Evolutionary conservation across 345 rosid species (phyloP), one percentile per base, ranked within the genome.

Genomic region (Odontarrhena argentea): DNA sequence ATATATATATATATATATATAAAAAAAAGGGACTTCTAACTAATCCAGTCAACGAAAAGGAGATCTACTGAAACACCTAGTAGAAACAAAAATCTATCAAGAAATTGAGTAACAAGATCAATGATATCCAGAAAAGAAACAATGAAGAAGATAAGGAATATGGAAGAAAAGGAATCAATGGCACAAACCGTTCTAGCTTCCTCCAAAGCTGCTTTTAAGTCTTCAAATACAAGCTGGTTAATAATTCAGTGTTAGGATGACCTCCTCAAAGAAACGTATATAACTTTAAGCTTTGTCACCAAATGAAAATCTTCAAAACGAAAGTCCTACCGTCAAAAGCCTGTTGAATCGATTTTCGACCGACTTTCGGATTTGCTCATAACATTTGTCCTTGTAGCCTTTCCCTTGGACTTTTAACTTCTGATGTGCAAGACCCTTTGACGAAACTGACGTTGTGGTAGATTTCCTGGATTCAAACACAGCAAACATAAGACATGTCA

Each of bases 361-460:
- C 2, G 99, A 73, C 82, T 86, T 91, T 69, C 93, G 77, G 63
- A 94, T 85, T 56, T 86, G 88, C 79, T 91, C 99, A 22, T 94
- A 95, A 81, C 99, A 95, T 80, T 87, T 95, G 76, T 95, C 97
- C 86, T 88, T 95, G 59, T 81, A 95, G 49, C 91, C 94, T 80
- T 95, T 95, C 47, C 96, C 99, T 72, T 86, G 96, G 79, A 75
- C 78, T 81, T 89, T 91, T 67, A 81, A 77, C 70, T 89, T 95
- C 64, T 85, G 93, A 68, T 84, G 96, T 49, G 78, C 58, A 18
- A 79, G 78, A 76, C 81, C 85, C 66, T 73, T 84, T 40, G 93
- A 84, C 60, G 99, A 81, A 68, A 80, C 80, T 40, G 73, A 54
- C 51, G 82, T 55, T 43, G 79, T 56, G 36, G 87, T 81, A 63